Conservation (phyloP, 805 yeast species). For the Starmerella cellae region DNA sequence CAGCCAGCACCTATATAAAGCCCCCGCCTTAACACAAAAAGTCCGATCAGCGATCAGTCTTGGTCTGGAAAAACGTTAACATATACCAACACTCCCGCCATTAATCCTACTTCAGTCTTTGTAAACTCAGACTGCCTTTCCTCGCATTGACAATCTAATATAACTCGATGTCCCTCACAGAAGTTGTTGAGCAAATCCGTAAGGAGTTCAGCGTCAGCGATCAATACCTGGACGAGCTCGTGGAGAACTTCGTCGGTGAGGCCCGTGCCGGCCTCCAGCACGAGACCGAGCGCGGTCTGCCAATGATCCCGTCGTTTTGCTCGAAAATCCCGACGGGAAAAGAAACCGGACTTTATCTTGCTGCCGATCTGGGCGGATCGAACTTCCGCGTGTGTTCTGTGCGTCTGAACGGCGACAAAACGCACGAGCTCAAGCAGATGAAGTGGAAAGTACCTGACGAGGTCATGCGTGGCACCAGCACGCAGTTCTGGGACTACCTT, state of each 20-base stretch:
- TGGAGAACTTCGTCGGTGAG: constrained; percentile 19
- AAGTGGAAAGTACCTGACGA: constrained; percentile 71
- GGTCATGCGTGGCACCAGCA: constrained; percentile 50
- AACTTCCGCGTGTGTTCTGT: constrained; percentile 92
- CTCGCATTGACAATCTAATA: no score
- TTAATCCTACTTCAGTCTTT: no score
- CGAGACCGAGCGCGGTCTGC: constrained; percentile 25
- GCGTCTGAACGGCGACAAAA: constrained; percentile 43
- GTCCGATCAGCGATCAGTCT: no score
- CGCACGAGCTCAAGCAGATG: constrained; percentile 62
- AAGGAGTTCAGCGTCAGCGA: constrained; percentile 13
- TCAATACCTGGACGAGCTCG: constrained; percentile 8
- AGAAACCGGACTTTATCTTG: constrained; percentile 70
- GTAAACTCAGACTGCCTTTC: no score
- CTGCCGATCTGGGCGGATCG: constrained; percentile 94
- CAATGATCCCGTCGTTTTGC: constrained; percentile 87
- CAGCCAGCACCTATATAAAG: no score
- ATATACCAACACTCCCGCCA: no score
- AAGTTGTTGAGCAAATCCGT: constrained; percentile 6
- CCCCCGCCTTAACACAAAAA: no score
- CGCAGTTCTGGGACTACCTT: constrained; percentile 57
- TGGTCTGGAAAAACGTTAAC: no score
- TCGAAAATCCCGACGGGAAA: constrained; percentile 74
- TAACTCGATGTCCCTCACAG: constrained; percentile 5
- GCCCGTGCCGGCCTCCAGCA: constrained; percentile 25